Conservation (phyloP, 768 basidiomycete species). For the Calocera cornea region DNA sequence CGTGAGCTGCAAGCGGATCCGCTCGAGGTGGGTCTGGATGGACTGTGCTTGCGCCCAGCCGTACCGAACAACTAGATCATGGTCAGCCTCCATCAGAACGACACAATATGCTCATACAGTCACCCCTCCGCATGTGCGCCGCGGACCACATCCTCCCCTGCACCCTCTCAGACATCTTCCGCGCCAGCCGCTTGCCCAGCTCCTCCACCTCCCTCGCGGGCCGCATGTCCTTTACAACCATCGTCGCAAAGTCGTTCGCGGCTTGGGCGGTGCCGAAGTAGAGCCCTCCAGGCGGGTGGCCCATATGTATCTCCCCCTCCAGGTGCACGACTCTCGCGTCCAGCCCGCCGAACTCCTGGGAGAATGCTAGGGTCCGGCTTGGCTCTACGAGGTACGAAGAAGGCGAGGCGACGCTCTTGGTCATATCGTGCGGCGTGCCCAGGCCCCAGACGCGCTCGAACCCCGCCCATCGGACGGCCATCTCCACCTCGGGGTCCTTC, state of each 20-base stretch:
- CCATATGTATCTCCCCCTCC: background rate
- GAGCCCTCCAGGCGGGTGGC: conserved; percentile 4
- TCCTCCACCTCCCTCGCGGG: background rate
- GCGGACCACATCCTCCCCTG: conserved; percentile 9
- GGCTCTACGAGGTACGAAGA: background rate
- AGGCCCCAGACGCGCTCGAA: background rate
- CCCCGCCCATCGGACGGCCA: background rate
- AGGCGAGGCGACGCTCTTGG: background rate
- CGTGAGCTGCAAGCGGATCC: conserved; percentile 21
- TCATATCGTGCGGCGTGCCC: background rate
- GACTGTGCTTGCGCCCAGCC: conserved; percentile 27
- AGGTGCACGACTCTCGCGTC: background rate
- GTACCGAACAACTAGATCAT: conserved; percentile 18
- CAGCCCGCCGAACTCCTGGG: background rate
- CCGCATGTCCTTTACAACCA: background rate
- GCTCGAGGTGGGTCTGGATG: conserved; percentile 26
- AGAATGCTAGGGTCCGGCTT: background rate
- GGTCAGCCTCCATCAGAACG: background rate
- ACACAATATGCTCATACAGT: background rate
- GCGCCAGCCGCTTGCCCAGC: background rate
- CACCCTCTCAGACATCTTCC: conserved; percentile 3
- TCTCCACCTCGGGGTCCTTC: background rate
- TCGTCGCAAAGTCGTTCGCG: background rate
- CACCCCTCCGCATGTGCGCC: conserved; percentile 10
- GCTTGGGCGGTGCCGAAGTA: background rate